Evolutionary conservation across 164 flowering plant genomes (phyloP).

Genomic region (Macadamia integrifolia): DNA sequence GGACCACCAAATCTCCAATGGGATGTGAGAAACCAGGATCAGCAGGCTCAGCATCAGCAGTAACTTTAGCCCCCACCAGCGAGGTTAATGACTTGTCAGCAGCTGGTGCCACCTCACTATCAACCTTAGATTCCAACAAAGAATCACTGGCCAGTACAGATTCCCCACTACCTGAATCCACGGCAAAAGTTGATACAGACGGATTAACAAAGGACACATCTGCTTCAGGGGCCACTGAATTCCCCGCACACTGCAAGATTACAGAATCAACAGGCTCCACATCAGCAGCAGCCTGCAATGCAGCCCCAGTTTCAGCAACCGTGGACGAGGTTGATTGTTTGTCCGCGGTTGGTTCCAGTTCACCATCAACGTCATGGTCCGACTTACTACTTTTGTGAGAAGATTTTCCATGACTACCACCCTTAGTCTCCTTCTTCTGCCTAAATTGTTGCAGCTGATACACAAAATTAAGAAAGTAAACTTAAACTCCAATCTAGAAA

Average conservation of each 20-base stretch:
- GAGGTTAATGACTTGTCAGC: constrained; percentile 10
- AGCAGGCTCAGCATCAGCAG: constrained; percentile 14
- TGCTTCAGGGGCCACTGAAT: constrained; percentile 17
- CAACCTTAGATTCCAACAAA: constrained; percentile 8
- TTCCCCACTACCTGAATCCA: not conserved
- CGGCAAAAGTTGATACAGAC: not conserved
- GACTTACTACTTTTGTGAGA: constrained; percentile 44
- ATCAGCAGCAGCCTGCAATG: constrained; percentile 16
- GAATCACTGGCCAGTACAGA: not conserved
- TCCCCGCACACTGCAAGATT: constrained; percentile 16
- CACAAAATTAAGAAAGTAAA: constrained; percentile 1
- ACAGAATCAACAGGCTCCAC: constrained; percentile 14
- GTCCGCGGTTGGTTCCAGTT: constrained; percentile 11
- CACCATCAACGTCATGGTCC: constrained; percentile 32
- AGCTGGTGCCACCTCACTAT: constrained; percentile 13
- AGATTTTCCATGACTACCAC: constrained; percentile 49
- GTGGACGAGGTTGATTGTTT: constrained; percentile 8
- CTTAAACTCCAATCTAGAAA: not conserved
- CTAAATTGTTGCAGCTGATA: constrained; percentile 85
- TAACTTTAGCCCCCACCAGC: constrained; percentile 15
- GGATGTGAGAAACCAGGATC: constrained; percentile 21
- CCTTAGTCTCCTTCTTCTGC: constrained; percentile 73
- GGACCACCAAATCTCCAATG: constrained; percentile 14
- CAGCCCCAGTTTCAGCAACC: constrained; percentile 19
- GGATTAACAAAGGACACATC: constrained; percentile 10